A percentile compares a stretch with the other conserved stretches of the same genome.
Evolutionary conservation across 2,329 filamentous ascomycete species (phyloP).

Genomic region (Cercospora sp.): DNA sequence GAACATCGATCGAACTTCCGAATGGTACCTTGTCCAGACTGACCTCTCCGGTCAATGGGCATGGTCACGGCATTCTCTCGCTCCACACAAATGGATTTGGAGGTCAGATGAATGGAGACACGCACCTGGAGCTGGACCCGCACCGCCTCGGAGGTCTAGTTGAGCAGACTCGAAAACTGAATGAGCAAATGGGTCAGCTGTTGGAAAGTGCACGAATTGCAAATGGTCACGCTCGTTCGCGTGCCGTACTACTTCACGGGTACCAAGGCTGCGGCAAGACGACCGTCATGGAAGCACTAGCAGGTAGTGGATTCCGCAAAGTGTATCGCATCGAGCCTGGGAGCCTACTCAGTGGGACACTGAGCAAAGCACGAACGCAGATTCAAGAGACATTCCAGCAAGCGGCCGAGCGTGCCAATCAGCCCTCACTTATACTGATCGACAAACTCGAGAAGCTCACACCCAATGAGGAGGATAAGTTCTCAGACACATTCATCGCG

Average conservation of each 20-base stretch:
- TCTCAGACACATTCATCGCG: slow-evolving; percentile 46
- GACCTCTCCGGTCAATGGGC: background rate
- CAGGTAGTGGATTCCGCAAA: slow-evolving; percentile 65
- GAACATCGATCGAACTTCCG: background rate
- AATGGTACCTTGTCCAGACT: background rate
- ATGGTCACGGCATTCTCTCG: background rate
- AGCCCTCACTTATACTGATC: slow-evolving; percentile 77
- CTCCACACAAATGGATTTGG: background rate
- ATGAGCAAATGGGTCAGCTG: slow-evolving; percentile 58
- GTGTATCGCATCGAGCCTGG: slow-evolving; percentile 62
- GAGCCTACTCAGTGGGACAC: slow-evolving; percentile 37
- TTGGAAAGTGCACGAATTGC: slow-evolving; percentile 5
- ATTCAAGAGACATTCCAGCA: slow-evolving; percentile 70
- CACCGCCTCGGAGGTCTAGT: slow-evolving; percentile 68
- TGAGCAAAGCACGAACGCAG: slow-evolving; percentile 49
- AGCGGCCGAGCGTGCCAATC: slow-evolving; percentile 58
- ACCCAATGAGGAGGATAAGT: slow-evolving; percentile 54
- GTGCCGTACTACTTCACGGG: slow-evolving; percentile 74
- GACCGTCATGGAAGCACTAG: slow-evolving; percentile 68
- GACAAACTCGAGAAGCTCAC: slow-evolving; percentile 74
- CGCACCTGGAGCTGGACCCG: slow-evolving; percentile 25
- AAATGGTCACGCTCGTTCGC: slow-evolving; percentile 12
- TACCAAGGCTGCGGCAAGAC: slow-evolving; percentile 84
- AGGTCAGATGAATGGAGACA: background rate
- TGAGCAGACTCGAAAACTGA: slow-evolving; percentile 64